Conservation (phyloP, 192 early-diverging fungal genomes). For the Pecoramyces ruminantium region DNA sequence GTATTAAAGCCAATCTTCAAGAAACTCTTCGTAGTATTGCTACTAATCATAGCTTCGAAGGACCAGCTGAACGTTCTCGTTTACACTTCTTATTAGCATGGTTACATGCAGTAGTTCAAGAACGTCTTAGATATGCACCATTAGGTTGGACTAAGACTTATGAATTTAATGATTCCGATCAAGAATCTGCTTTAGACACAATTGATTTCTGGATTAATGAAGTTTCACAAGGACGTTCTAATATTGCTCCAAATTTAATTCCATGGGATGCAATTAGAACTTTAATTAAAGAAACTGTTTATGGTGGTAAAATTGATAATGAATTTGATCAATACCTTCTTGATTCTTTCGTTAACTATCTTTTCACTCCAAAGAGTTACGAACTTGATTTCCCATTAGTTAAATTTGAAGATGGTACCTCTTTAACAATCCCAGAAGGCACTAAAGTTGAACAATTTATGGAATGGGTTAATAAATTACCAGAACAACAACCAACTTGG, state of each 20-base stretch:
- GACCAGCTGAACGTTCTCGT: slow-evolving; percentile 71
- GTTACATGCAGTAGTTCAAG: slow-evolving; percentile 87
- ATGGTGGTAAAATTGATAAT: slow-evolving; percentile 94
- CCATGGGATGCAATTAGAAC: slow-evolving; percentile 88
- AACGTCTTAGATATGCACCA: slow-evolving; percentile 91
- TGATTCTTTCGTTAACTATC: slow-evolving; percentile 62
- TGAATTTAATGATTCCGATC: slow-evolving; percentile 97
- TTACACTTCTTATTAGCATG: slow-evolving; percentile 91
- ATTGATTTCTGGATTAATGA: slow-evolving; percentile 86
- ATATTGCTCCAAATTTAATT: slow-evolving; percentile 84
- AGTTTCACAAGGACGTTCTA: slow-evolving; percentile 58
- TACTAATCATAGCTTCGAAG: slow-evolving; percentile 25
- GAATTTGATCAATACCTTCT: slow-evolving; percentile 75
- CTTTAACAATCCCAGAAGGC: slow-evolving; percentile 66
- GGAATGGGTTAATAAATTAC: slow-evolving; percentile 71
- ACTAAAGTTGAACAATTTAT: slow-evolving; percentile 69
- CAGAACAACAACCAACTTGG: slow-evolving; percentile 90
- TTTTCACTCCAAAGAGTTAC: slow-evolving; percentile 66
- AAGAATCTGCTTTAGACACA: slow-evolving; percentile 72
- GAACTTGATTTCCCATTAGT: slow-evolving; percentile 68
- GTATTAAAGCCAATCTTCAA: slow-evolving; percentile 81
- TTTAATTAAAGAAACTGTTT: slow-evolving; percentile 73
- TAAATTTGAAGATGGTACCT: slow-evolving; percentile 6
- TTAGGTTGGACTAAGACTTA: slow-evolving; percentile 95
- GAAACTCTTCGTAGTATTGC: slow-evolving; percentile 61